Base-by-base conservation (phyloP, 2,329 filamentous ascomycete species). In the Cercospora zeae-maydis region DNA sequence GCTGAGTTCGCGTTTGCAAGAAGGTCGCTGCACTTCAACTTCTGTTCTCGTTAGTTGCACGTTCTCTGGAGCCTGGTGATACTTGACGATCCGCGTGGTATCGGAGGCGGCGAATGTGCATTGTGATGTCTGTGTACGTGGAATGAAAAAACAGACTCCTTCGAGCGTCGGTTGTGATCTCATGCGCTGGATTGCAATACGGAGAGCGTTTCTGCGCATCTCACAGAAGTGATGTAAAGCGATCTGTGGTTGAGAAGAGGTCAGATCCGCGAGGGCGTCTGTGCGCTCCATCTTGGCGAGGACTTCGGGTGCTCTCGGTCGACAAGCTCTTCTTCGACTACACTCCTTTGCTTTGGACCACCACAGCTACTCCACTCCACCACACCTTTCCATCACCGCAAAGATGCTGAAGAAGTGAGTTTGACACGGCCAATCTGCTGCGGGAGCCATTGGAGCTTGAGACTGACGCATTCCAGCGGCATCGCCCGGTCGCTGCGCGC, bases 381-480 rank as follows among this genome's bases (percentile, higher is more conserved):
- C 36, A 36, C 61, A 59, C 42, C 61, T 58, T 31, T 56, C 51
- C 59, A 63, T 52, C 55, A 59, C 86, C 83, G 80, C 80, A 84
- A 90, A 84, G 86, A 91, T 91, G 88, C 88, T 90, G 83, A 90
- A 90, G 88, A 90, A 88, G 88, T 91, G 81, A 81, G 87, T 85
- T 75, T 61, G 55, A 67, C 65, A 58, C 62, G 63, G 59, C 31
- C 42, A 62, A 59, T 31, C 66, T 64, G 68, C 66, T 58, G 63
- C 61, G 61, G 70, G 75, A 78, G 75, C 76, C 75, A 74, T 75
- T 75, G 70, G 63, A 49, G 61, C 64, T 63, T 45, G 52, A 57
- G 21, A 66, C 71, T 73, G 67, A 73, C 77, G 73, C 68, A 71
- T 69, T 66, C 67, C 74, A 88, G 86, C 83, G 86, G 85, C 80